phyloP scores from a whole-genome alignment of 177 flowering plant species.

The Vitis hybrid region DNA sequence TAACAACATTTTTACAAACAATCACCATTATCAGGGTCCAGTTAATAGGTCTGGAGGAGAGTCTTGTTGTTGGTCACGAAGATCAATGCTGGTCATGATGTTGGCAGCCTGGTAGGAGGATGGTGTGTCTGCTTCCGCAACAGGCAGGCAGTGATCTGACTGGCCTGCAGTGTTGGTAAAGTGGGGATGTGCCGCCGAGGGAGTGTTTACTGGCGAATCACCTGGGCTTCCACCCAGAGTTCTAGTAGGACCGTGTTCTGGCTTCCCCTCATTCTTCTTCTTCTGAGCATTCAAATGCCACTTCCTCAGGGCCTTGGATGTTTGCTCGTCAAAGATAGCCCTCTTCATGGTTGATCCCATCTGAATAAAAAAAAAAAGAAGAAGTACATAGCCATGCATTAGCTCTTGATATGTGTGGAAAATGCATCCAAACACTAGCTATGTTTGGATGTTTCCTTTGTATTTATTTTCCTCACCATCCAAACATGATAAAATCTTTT shows the following conservation, averaged over 20 bases:
- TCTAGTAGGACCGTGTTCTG: slow-evolving; percentile 16
- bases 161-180: not conserved
- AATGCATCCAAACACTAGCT: not conserved
- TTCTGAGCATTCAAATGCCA: slow-evolving; percentile 73
- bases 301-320: slow-evolving; percentile 74
- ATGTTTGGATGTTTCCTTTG: too few species aligned
- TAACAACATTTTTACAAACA: not conserved
- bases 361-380: slow-evolving; percentile 28
- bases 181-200: slow-evolving; percentile 4
- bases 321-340: slow-evolving; percentile 87
- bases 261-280: slow-evolving; percentile 41
- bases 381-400: not conserved
- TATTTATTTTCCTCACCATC: too few species aligned
- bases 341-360: slow-evolving; percentile 97
- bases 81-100: slow-evolving; percentile 19
- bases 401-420: too few species aligned
- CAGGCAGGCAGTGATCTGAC: not conserved
- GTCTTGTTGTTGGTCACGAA: slow-evolving; percentile 5
- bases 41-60: slow-evolving; percentile 12
- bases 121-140: slow-evolving; percentile 17
- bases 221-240: slow-evolving; percentile 45
- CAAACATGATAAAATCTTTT: too few species aligned
- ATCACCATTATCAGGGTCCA: slow-evolving; percentile 1
- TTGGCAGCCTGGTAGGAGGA: slow-evolving; percentile 11
- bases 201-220: slow-evolving; percentile 35